These are phyloP conservation scores for Colletotrichum camelliae DNA, from an alignment of 2,329 filamentous ascomycete genomes.

Conservation along the genomic window DNA sequence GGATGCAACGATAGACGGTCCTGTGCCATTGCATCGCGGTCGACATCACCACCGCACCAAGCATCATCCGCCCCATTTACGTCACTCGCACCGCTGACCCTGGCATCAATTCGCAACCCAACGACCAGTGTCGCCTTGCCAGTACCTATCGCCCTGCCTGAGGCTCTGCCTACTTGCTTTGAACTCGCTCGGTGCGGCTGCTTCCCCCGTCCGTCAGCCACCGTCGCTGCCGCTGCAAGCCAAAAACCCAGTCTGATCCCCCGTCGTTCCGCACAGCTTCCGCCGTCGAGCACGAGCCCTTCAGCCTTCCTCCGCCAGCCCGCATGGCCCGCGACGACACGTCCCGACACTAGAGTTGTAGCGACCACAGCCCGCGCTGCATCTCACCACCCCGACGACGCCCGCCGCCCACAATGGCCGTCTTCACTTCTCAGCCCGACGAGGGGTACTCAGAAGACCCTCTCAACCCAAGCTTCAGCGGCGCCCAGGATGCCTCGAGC, in stretches of 20 bases:
- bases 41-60: neutral
- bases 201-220: neutral
- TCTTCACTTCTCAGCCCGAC: slow-evolving; percentile 63
- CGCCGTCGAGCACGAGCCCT: slow-evolving; percentile 7
- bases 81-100: neutral
- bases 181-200: neutral
- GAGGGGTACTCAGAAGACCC: slow-evolving; percentile 88
- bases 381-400: neutral
- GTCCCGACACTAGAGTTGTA: slow-evolving; percentile 1
- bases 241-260: neutral
- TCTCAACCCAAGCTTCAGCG: slow-evolving; percentile 47
- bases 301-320: neutral
- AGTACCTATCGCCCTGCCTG: neutral
- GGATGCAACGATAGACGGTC: neutral
- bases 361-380: neutral
- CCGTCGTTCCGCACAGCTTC: neutral
- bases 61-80: neutral
- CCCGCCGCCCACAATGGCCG: slow-evolving; percentile 6
- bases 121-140: neutral
- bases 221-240: neutral
- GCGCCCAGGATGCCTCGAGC: slow-evolving; percentile 29
- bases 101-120: neutral
- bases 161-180: neutral
- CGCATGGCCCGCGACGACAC: slow-evolving; percentile 14
- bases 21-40: neutral